Evolutionary conservation across 2,329 filamentous ascomycete species (phyloP).

Genomic region (Colletotrichum viniferum): DNA sequence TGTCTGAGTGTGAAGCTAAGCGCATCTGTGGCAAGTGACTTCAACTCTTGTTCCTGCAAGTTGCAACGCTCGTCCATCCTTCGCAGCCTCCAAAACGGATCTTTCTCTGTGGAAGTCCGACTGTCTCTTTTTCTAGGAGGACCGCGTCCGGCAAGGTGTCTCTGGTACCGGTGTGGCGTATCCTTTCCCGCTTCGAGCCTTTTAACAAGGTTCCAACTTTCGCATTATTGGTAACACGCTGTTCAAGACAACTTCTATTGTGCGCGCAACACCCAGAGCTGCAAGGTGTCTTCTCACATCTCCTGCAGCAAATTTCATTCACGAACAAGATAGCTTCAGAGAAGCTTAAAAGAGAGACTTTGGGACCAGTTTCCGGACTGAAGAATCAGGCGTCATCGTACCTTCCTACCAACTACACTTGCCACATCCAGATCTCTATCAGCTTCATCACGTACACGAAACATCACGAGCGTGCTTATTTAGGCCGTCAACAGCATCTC

Average conservation of each 20-base stretch:
- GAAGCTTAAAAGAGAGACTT: background rate
- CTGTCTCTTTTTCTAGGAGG: background rate
- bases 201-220: background rate
- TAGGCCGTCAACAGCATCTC: background rate
- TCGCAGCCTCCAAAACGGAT: background rate
- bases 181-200: background rate
- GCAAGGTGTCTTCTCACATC: background rate
- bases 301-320: background rate
- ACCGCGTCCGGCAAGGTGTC: background rate
- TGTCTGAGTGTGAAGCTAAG: background rate
- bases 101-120: background rate
- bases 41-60: background rate
- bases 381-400: background rate
- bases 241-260: background rate
- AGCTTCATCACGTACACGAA: background rate
- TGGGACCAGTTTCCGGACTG: background rate
- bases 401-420: background rate
- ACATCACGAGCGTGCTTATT: background rate
- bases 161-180: background rate
- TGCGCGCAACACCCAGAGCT: background rate
- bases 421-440: background rate
- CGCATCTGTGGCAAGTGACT: background rate
- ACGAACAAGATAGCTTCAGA: background rate
- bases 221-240: constrained; percentile 12
- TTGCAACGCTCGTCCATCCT: background rate